phyloP scores from a whole-genome alignment of 148 eudicot genomes.

The Chenopodium suecicum region DNA sequence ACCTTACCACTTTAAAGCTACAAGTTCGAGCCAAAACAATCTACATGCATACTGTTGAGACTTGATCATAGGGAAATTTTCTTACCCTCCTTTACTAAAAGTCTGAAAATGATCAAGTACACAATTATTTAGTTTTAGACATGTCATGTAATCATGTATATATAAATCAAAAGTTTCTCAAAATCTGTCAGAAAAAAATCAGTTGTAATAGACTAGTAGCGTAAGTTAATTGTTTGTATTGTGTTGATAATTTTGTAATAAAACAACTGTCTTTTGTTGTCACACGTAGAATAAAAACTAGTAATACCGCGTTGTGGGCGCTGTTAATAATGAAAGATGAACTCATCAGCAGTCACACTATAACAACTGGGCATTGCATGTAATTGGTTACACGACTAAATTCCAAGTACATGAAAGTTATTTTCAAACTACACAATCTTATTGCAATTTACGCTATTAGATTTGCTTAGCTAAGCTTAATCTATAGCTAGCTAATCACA shows the following conservation, averaged over 20 bases:
- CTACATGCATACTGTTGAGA: no score
- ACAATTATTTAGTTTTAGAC: background rate
- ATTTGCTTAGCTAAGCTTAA: conserved; percentile 22
- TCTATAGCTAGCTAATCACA: conserved; percentile 1
- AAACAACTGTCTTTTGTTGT: conserved; percentile 10
- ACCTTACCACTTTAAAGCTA: no score
- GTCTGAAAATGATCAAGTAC: no score
- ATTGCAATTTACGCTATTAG: background rate
- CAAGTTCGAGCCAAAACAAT: no score
- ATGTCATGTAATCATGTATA: no score
- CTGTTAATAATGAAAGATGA: background rate
- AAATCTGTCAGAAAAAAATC: background rate
- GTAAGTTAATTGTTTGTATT: background rate
- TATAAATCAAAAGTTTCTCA: background rate
- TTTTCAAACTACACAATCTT: conserved; percentile 1
- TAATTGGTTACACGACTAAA: background rate
- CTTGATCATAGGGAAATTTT: no score
- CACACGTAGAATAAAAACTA: background rate
- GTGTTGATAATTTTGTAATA: background rate
- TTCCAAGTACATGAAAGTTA: background rate
- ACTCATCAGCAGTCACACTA: background rate
- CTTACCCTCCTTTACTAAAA: no score
- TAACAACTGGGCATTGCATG: background rate
- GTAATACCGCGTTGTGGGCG: background rate
- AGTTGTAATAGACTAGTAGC: background rate